Conservation (phyloP, 371 early-diverging fungal genomes). For the Mortierella sp. region DNA sequence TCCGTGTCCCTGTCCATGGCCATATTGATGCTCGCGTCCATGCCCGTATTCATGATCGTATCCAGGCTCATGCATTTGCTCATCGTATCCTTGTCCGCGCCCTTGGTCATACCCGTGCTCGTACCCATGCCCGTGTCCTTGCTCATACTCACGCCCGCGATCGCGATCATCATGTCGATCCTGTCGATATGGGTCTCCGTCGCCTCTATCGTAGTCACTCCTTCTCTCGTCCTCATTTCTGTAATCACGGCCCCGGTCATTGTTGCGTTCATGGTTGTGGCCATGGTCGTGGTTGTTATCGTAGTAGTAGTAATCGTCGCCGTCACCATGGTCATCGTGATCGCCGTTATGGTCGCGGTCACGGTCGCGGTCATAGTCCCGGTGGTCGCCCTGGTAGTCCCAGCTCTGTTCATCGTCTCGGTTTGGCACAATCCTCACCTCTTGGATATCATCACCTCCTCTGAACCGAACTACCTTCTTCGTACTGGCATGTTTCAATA, state of each 20-base stretch:
- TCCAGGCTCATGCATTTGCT: not conserved
- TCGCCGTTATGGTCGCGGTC: not conserved
- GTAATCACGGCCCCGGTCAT: not conserved
- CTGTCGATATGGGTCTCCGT: not conserved
- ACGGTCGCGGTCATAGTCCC: not conserved
- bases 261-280: not conserved
- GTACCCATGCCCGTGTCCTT: not conserved
- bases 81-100: not conserved
- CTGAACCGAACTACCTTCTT: conserved; percentile 44
- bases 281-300: not conserved
- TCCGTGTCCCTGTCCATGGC: not conserved
- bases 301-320: not conserved
- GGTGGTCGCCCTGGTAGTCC: not conserved
- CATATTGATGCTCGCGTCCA: not conserved
- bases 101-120: not conserved
- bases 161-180: not conserved
- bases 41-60: not conserved
- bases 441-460: conserved; percentile 12
- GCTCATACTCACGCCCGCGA: not conserved
- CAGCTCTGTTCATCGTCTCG: not conserved
- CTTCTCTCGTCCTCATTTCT: not conserved
- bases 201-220: not conserved
- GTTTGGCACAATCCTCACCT: not conserved
- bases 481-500: not conserved
- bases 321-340: not conserved